Evolutionary conservation across 768 basidiomycete genomes (phyloP).

Genomic region (Crucibulum laeve): DNA sequence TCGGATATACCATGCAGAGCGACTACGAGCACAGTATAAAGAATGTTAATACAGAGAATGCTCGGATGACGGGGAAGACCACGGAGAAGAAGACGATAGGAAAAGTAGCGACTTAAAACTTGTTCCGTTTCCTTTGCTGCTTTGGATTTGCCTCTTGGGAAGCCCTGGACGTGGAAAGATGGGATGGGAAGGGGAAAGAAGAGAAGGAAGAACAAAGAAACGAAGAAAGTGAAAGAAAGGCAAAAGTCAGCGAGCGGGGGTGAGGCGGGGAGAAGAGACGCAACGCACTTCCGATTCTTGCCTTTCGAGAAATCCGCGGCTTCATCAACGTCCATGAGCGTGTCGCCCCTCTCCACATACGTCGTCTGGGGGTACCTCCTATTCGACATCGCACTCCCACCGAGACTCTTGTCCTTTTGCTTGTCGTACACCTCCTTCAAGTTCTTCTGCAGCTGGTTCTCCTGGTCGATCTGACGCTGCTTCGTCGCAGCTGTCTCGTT

Average conservation of each 20-base stretch:
- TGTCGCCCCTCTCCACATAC: constrained; percentile 20
- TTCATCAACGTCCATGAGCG: constrained; percentile 68
- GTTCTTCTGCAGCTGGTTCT: constrained; percentile 43
- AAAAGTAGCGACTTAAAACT: constrained; percentile 27
- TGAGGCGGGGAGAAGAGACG: neutral
- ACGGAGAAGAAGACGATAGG: neutral
- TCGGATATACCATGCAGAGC: neutral
- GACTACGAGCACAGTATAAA: neutral
- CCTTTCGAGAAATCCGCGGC: constrained; percentile 37
- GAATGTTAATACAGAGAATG: constrained; percentile 3
- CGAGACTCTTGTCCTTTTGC: constrained; percentile 52
- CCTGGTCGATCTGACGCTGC: constrained; percentile 46
- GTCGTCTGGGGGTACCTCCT: neutral
- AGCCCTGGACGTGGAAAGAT: constrained; percentile 19
- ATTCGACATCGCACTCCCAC: constrained; percentile 18
- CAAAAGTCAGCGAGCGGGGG: constrained; percentile 1
- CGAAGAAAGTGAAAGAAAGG: neutral
- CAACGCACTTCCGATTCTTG: constrained; percentile 60
- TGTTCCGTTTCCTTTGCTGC: constrained; percentile 54
- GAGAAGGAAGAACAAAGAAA: no score
- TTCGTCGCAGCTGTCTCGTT: constrained; percentile 36
- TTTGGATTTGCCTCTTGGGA: constrained; percentile 41
- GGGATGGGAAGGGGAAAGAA: constrained; percentile 4
- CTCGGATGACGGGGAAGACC: neutral
- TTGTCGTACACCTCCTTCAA: constrained; percentile 63